A percentile compares a stretch with the other conserved stretches of the same genome.
Conservation (phyloP, 768 basidiomycete species). For the Cyclocybe cylindracea region DNA sequence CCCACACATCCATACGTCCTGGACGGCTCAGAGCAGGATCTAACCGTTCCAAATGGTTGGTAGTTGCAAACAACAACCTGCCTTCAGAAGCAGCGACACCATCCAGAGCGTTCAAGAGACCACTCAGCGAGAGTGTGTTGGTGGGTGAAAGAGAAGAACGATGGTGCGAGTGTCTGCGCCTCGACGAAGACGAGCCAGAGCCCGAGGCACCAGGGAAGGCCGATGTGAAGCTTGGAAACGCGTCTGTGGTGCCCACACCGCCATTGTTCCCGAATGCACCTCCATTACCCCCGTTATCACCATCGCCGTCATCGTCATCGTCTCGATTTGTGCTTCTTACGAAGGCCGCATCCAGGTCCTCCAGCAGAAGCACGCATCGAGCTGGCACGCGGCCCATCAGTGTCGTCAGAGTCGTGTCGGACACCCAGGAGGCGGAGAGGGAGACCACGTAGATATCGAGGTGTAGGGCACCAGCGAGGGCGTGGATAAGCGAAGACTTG, state of each 20-base stretch:
- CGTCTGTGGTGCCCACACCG: slow-evolving; percentile 9
- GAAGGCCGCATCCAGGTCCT: slow-evolving; percentile 91
- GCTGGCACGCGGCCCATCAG: slow-evolving; percentile 88
- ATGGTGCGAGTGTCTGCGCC: too few relatives aligned
- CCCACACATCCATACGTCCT: slow-evolving; percentile 91
- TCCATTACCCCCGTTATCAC: slow-evolving; percentile 26
- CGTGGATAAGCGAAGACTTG: slow-evolving; percentile 84
- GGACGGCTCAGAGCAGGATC: slow-evolving; percentile 92
- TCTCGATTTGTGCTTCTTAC: slow-evolving; percentile 74
- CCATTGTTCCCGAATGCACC: slow-evolving; percentile 7
- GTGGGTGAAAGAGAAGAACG: slow-evolving; percentile 55
- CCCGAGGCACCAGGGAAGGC: too few relatives aligned
- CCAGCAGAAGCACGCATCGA: slow-evolving; percentile 83
- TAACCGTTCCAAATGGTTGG: slow-evolving; percentile 88
- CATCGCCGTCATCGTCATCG: slow-evolving; percentile 41
- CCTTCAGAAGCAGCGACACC: slow-evolving; percentile 89
- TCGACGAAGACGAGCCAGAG: too few relatives aligned
- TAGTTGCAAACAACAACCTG: slow-evolving; percentile 85
- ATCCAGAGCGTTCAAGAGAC: slow-evolving; percentile 82
- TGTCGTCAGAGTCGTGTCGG: slow-evolving; percentile 81
- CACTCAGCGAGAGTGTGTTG: slow-evolving; percentile 80
- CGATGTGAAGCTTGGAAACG: slow-evolving; percentile 9
- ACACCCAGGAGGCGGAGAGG: slow-evolving; percentile 81
- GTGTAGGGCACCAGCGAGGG: slow-evolving; percentile 85
- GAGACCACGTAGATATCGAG: slow-evolving; percentile 94